Conservation (phyloP, 495 filamentous ascomycete genomes). For the Apodospora peruviana region DNA sequence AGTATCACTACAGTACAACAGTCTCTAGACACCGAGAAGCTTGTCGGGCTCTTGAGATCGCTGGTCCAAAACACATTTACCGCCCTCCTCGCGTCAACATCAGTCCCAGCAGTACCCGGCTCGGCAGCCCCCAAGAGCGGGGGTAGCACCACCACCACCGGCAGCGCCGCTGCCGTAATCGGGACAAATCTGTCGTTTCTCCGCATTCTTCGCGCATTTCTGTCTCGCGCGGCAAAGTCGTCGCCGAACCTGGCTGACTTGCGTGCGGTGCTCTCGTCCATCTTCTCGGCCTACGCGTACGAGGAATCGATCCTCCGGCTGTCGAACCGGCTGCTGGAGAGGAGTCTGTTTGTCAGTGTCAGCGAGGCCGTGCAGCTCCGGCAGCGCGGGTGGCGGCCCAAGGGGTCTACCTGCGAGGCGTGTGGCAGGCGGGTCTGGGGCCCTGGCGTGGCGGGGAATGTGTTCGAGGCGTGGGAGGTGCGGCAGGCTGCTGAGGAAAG, state of each 20-base stretch:
- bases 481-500: constrained; percentile 46
- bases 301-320: constrained; percentile 82
- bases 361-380: constrained; percentile 65
- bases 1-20: no score
- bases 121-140: background rate
- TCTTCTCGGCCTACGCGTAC: constrained; percentile 93
- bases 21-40: constrained; percentile 44
- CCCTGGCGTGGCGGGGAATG: constrained; percentile 68
- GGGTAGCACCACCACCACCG: constrained; percentile 1
- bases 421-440: constrained; percentile 86
- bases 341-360: constrained; percentile 84
- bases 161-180: constrained; percentile 22
- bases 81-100: constrained; percentile 70
- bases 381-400: constrained; percentile 85
- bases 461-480: constrained; percentile 78
- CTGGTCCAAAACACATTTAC: constrained; percentile 90
- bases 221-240: constrained; percentile 71
- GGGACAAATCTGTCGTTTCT: constrained; percentile 71
- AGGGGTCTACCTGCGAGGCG: constrained; percentile 78
- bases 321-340: constrained; percentile 80
- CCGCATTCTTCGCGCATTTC: constrained; percentile 81
- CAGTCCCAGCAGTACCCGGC: constrained; percentile 27
- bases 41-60: constrained; percentile 60
- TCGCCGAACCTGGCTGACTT: constrained; percentile 86
- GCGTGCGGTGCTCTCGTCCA: constrained; percentile 73